Evolutionary conservation across 108 stramenopile species (phyloP), one percentile per base, ranked within the genome.

Genomic region (Nannochloropsis granulata): DNA sequence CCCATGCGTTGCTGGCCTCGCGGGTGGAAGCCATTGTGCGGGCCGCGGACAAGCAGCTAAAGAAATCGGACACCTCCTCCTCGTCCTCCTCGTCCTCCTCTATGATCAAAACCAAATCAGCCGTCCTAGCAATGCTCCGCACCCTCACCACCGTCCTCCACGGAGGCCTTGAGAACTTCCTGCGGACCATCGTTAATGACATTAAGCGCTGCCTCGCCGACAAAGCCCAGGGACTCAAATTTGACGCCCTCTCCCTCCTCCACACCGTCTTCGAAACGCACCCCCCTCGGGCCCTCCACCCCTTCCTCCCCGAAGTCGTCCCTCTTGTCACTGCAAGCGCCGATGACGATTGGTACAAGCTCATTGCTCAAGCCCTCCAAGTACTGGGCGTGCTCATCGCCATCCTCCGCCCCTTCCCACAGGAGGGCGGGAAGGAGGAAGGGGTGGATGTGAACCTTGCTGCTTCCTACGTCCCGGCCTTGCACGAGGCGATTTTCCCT

Each of bases 341-440:
- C 13, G 84, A 93, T 43, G 96, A 96, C 82, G 94, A 98, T 78
- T 98, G 98, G 98, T 98, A 97, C 93, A 98, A 97, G 90, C 92
- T 96, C 43, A 96, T 95, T 83, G 93, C 95, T 12, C 95, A 97
- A 89, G 94, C 95, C 8, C 87, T 98, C 71, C 89, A 95, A 24
- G 94, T 96, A 13, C 84, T 97, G 71, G 91, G 92, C 24, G 92
- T 19, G 34, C 43, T 43, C 13, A 23, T 81, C 81, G 81, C 43
- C 81, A 23, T 25, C 9, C 79, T 80, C 24, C 79, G 24, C 8
- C 79, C 79, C 13, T 25, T 25, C 79, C 79, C 79, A 14, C 46
- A 81, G 79, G 24, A 71, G 86, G 45, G 82, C 78, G 92, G 93
- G 82, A 85, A 82, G 81, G 85, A 86, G 45, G 82, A 85, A 46